Conservation (phyloP, 1,284 basidiomycete genomes). For the Naganishia sp. region DNA sequence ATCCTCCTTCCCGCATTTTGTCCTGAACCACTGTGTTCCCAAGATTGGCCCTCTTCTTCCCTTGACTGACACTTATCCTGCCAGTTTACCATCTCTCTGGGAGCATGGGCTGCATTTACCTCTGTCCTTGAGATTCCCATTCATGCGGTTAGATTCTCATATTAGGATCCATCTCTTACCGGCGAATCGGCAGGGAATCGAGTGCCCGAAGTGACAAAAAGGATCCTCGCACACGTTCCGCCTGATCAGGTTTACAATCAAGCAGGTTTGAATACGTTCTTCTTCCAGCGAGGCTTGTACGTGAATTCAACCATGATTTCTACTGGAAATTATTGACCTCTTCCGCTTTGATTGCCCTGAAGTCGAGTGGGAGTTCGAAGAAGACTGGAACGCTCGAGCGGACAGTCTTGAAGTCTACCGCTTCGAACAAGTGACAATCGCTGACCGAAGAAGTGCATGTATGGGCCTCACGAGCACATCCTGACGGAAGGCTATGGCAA, state of each 20-base stretch:
- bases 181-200: neutral
- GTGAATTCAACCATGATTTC: neutral
- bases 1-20: neutral
- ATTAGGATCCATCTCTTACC: neutral
- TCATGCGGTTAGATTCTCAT: too few species aligned
- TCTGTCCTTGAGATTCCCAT: neutral
- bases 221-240: slow-evolving; percentile 7
- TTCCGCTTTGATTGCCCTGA: slow-evolving; percentile 4
- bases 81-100: slow-evolving; percentile 44
- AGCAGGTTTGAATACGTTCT: slow-evolving; percentile 15
- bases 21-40: slow-evolving; percentile 14
- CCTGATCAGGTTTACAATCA: slow-evolving; percentile 9
- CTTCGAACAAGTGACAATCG: slow-evolving; percentile 7
- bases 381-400: slow-evolving; percentile 25
- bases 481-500: neutral
- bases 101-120: slow-evolving; percentile 39
- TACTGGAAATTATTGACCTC: neutral
- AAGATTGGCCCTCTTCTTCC: neutral
- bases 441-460: slow-evolving; percentile 21
- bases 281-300: slow-evolving; percentile 14
- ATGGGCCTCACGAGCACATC: neutral
- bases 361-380: slow-evolving; percentile 13
- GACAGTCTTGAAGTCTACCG: slow-evolving; percentile 6
- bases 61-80: too few species aligned
- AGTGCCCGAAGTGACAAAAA: neutral